Conservation (phyloP, 2,329 filamentous ascomycete species). For the Fusarium virguliforme region DNA sequence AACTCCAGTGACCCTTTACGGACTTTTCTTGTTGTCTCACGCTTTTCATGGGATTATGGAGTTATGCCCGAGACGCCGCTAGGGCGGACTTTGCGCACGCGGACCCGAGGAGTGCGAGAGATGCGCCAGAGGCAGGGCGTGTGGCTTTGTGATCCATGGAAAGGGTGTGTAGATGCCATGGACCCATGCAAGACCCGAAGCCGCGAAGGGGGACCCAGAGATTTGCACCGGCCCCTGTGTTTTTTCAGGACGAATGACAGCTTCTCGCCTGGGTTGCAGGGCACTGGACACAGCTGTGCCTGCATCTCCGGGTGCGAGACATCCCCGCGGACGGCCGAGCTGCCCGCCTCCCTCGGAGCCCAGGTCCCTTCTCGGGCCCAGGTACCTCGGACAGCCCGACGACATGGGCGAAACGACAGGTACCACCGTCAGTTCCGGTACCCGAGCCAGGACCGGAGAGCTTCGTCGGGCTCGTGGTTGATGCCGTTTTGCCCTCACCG, state of each 20-base stretch:
- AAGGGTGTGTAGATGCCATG: slow-evolving; percentile 28
- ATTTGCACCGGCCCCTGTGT: slow-evolving; percentile 30
- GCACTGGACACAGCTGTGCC: slow-evolving; percentile 5
- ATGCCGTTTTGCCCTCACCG: slow-evolving; percentile 8
- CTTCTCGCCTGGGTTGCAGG: neutral
- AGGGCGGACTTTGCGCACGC: slow-evolving; percentile 55
- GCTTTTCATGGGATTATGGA: slow-evolving; percentile 45
- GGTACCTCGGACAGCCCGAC: slow-evolving; percentile 41
- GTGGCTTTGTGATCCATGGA: slow-evolving; percentile 41
- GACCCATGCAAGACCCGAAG: slow-evolving; percentile 44
- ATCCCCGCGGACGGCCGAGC: slow-evolving; percentile 34
- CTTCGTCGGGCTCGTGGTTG: slow-evolving; percentile 22
- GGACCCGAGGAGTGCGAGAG: slow-evolving; percentile 53
- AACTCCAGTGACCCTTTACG: slow-evolving; percentile 49
- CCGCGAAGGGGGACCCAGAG: slow-evolving; percentile 34
- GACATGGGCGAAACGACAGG: slow-evolving; percentile 19
- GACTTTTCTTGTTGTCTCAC: slow-evolving; percentile 47
- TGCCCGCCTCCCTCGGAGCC: slow-evolving; percentile 21
- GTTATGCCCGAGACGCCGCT: slow-evolving; percentile 51
- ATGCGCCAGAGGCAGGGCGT: slow-evolving; percentile 34
- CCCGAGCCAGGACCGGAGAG: slow-evolving; percentile 33
- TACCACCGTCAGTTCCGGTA: slow-evolving; percentile 33
- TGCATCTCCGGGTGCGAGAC: slow-evolving; percentile 22
- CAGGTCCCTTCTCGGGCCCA: slow-evolving; percentile 38
- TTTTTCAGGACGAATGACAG: slow-evolving; percentile 25